Base-by-base conservation (phyloP, 2,329 filamentous ascomycete species). In the Arthrobotrys musiformis region DNA sequence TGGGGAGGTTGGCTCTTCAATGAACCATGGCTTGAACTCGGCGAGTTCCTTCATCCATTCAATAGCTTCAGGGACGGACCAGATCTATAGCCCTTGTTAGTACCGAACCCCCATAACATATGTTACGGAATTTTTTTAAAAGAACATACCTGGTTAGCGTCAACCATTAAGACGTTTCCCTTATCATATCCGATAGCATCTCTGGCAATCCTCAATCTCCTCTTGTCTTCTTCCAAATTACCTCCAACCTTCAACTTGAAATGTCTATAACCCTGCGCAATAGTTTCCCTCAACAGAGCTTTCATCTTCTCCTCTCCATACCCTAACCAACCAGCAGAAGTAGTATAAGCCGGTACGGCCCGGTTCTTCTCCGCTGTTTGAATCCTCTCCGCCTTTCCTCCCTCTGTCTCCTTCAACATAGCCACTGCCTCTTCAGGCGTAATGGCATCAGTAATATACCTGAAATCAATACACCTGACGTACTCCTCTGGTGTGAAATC, bases 401-500 rank as follows among this genome's bases (percentile, higher is more conserved):
- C 80, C 84, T 92, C 90, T 22, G 87, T 85, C 81, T 88, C 88
- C 80, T 87, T 88, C 50, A 97, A 86, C 82, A 97, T 86, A 22
- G 86, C 86, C 40, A 97, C 83, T 0, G 93, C 93, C 83, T 97
- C 93, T 44, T 93, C 90, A 0, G 92, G 92, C 0, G 93, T 97
- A 79, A 97, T 87, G n/a, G 93, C 93, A 84, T 97, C 93, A 24
- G 92, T 95, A 83, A 97, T 96, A 85, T 97, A 97, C 60, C 93
- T 88, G 86, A 97, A 97, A 85, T 97, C 94, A 82, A 97, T 94
- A 85, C 93, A 94, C 74, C 87, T 85, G 62, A 97, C 93, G 62
- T 96, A 89, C 85, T 97, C 91, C 84, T 95, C 91, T 0, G 93
- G 93, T 2, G 88, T 90, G 92, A 97, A 96, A 80, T 97, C 93